Conservation (phyloP, 2,329 filamentous ascomycete genomes). For the Akanthomyces lecanii region DNA sequence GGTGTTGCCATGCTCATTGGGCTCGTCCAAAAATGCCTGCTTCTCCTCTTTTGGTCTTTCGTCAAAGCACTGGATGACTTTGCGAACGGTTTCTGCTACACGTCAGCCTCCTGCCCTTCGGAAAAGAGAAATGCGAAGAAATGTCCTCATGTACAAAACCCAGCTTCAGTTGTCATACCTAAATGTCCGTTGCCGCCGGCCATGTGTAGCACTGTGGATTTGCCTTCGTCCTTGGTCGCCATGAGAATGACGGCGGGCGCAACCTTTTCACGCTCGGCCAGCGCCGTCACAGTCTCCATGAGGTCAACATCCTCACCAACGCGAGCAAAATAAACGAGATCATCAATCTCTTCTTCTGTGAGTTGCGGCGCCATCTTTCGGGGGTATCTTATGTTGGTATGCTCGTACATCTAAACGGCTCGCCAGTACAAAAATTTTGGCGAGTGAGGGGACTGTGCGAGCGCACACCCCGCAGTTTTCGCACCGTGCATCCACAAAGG, state of each 20-base stretch:
- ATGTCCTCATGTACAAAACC: not conserved
- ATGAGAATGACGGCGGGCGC: conserved; percentile 61
- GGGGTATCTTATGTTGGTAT: conserved; percentile 3
- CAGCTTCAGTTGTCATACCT: conserved; percentile 47
- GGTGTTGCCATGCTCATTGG: conserved; percentile 84
- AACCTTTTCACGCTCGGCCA: conserved; percentile 59
- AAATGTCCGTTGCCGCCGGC: conserved; percentile 84
- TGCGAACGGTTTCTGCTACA: conserved; percentile 40
- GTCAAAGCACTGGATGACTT: conserved; percentile 41
- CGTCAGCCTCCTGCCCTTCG: conserved; percentile 10
- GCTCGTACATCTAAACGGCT: not conserved
- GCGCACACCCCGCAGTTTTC: conserved; percentile 31
- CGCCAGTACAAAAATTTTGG: conserved; percentile 27
- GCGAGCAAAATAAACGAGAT: conserved; percentile 83
- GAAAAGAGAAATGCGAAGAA: not conserved
- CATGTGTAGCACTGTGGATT: conserved; percentile 85
- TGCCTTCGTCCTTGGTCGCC: conserved; percentile 67
- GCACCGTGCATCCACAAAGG: conserved; percentile 28
- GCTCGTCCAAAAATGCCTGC: conserved; percentile 57
- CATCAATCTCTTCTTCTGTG: conserved; percentile 79
- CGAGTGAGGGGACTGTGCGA: conserved; percentile 38
- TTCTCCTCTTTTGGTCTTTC: conserved; percentile 37
- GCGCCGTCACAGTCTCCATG: conserved; percentile 49
- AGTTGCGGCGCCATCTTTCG: conserved; percentile 49
- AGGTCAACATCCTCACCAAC: conserved; percentile 72